Evolutionary conservation across 345 rosid species (phyloP).

Genomic region (thale cress (Arabidopsis thaliana)): TAIR10.1 NC_003075.7:10746501-10747000

Average conservation of each 20-base stretch:
- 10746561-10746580: conserved; percentile 48
- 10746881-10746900: conserved; percentile 49
- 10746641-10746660: conserved; percentile 27
- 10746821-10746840: conserved; percentile 46
- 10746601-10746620: conserved; percentile 31
- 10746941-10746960: conserved; percentile 36
- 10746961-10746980: neutral
- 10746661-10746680: conserved; percentile 43
- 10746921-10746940: conserved; percentile 51
- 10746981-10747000: conserved; percentile 3
- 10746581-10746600: conserved; percentile 37
- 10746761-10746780: conserved; percentile 50
- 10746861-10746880: conserved; percentile 2
- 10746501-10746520: conserved; percentile 46
- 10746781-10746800: conserved; percentile 52
- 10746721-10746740: conserved; percentile 41
- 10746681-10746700: conserved; percentile 46
- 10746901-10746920: conserved; percentile 49
- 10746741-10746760: conserved; percentile 42
- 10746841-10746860: too few relatives aligned
- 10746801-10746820: conserved; percentile 50
- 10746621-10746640: conserved; percentile 54
- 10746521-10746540: conserved; percentile 14
- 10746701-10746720: conserved; percentile 43
- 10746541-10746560: conserved; percentile 47